These are phyloP conservation scores for Schwanniomyces sp. DNA, from an alignment of 805 yeast genomes.

Conservation along the genomic window DNA sequence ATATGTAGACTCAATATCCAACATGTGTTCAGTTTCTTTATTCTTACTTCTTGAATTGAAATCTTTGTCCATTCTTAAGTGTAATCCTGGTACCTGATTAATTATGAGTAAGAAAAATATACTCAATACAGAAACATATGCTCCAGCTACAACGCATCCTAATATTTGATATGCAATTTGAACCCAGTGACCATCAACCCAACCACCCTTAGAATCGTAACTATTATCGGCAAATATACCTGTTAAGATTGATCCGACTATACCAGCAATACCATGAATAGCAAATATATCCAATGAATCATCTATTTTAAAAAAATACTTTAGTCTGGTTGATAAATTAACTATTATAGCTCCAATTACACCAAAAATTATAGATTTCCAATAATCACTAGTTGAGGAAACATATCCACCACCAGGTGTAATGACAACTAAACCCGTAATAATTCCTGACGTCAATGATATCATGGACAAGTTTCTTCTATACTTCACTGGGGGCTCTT, in stretches of 20 bases:
- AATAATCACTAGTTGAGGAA: constrained; percentile 31
- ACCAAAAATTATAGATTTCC: constrained; percentile 43
- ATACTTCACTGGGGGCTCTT: constrained; percentile 3
- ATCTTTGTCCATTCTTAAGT: constrained; percentile 40
- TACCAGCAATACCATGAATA: constrained; percentile 43
- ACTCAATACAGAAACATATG: constrained; percentile 33
- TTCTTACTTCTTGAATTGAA: constrained; percentile 31
- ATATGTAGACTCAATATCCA: constrained; percentile 11
- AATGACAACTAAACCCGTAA: constrained; percentile 42
- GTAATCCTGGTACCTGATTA: constrained; percentile 41
- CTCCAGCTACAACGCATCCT: constrained; percentile 34
- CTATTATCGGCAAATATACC: constrained; percentile 38
- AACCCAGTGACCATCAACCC: constrained; percentile 40
- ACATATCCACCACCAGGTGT: constrained; percentile 46
- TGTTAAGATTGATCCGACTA: constrained; percentile 38
- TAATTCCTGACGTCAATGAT: constrained; percentile 40
- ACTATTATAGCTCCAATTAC: constrained; percentile 35
- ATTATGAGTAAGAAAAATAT: constrained; percentile 32
- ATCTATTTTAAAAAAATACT: constrained; percentile 38
- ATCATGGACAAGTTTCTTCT: constrained; percentile 35
- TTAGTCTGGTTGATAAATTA: constrained; percentile 39
- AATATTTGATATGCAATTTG: constrained; percentile 41
- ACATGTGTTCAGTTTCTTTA: constrained; percentile 3
- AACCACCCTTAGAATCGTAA: constrained; percentile 38
- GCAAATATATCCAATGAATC: constrained; percentile 46